Evolutionary conservation across 202 grass and related monocot genomes (phyloP), one percentile per base, ranked within the genome.

Genomic region (Sporobolus alterniflorus): DNA sequence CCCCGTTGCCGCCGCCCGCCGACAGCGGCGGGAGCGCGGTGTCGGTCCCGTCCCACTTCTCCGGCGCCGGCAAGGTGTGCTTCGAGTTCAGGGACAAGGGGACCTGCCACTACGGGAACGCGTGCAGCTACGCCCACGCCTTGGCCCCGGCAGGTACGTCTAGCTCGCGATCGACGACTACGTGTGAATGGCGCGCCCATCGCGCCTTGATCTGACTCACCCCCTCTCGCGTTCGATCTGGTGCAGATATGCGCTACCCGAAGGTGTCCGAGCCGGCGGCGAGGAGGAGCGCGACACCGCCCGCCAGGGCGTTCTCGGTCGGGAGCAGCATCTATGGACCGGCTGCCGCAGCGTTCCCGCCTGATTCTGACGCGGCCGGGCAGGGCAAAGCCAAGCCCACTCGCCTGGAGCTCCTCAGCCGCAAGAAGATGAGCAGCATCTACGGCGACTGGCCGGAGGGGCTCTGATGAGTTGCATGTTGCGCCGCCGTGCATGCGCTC

Each of bases 391-490:
- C 21, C 33, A 78, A 74, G 74, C 11, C n/a, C 78, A 81, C 17
- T 17, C 67, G 69, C 5, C 78, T 86, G 42, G 64, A 61, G 73
- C 15, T 28, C 0, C 69, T 89, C 0, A 46, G 73, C 52, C 57
- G 56, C 57, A 89, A 71, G 59, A 92, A 84, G 80, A 43, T n/a
- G 59, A 69, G 24, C 4, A 48, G 71, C 64, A 78, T 92, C 76
- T 89, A 92, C 67, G 87, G 80, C 71, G 87, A 92, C 87, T 92
- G 83, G 87, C 80, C 77, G 49, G 87, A 78, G 28, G 39, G 67
- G 48, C 3, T 9, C 28, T 48, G 52, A 29, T n/a, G n/a, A n/a
- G n/a, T 18, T 12, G 17, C 54, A 13, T 20, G 75, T 41, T 18
- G 16, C 16, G 3, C 24, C 18, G 43, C 64, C 72, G n/a, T 64